These are phyloP conservation scores for Plasmodium berghei DNA, from an alignment of 169 alveolate genomes.

Conservation along the genomic window DNA sequence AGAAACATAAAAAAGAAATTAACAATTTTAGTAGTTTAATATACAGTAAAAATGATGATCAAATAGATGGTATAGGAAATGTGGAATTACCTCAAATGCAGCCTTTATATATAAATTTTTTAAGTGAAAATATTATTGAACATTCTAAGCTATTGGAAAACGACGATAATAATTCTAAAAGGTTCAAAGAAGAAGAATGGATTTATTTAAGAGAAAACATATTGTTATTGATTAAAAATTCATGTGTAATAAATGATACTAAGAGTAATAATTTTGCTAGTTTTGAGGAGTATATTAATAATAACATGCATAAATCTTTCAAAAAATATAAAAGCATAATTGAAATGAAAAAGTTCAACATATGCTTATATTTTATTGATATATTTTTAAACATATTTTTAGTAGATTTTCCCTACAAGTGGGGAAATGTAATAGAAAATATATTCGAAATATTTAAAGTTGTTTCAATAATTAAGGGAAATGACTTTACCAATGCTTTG, in stretches of 20 bases:
- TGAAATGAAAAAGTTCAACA: constrained; percentile 65
- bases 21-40: constrained; percentile 43
- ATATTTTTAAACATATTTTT: constrained; percentile 51
- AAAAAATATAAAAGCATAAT: constrained; percentile 57
- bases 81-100: background rate
- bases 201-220: constrained; percentile 49
- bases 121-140: constrained; percentile 48
- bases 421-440: constrained; percentile 47
- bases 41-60: constrained; percentile 37
- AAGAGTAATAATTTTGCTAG: constrained; percentile 1
- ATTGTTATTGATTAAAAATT: constrained; percentile 45
- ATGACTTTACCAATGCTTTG: constrained; percentile 27
- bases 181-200: constrained; percentile 56
- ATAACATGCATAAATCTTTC: constrained; percentile 60
- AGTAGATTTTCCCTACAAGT: constrained; percentile 56
- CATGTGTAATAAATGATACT: constrained; percentile 43
- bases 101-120: constrained; percentile 22
- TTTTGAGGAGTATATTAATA: constrained; percentile 25
- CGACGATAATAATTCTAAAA: constrained; percentile 16
- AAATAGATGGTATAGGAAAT: background rate
- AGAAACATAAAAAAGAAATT: constrained; percentile 53
- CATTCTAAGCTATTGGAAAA: constrained; percentile 31
- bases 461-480: constrained; percentile 34
- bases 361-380: constrained; percentile 74
- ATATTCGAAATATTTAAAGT: constrained; percentile 41